Evolutionary conservation across 1,139 yeast genomes (phyloP).

Genomic region (Pichia cactophila): DNA sequence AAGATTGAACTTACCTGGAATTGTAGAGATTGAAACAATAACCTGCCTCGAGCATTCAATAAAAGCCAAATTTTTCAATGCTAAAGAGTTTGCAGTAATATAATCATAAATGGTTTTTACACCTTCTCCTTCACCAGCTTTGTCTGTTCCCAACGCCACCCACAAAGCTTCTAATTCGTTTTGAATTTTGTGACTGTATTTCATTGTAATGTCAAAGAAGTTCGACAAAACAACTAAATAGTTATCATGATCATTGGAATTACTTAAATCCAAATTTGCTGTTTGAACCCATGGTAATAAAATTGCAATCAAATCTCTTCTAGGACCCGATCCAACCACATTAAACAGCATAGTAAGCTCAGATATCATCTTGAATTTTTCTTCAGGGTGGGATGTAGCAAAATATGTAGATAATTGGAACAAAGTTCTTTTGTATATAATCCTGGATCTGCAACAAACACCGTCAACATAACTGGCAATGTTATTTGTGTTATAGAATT

Average conservation of each 20-base stretch:
- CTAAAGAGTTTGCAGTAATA: conserved; percentile 60
- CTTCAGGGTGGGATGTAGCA: conserved; percentile 51
- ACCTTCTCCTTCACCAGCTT: conserved; percentile 45
- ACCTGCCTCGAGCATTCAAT: conserved; percentile 78
- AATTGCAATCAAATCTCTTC: conserved; percentile 74
- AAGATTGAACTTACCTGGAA: conserved; percentile 48
- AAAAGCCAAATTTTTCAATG: conserved; percentile 63
- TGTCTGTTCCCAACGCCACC: conserved; percentile 80
- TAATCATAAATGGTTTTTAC: conserved; percentile 68
- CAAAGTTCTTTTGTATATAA: conserved; percentile 71
- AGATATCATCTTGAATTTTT: conserved; percentile 55
- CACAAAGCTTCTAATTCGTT: conserved; percentile 90
- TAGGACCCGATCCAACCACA: conserved; percentile 48
- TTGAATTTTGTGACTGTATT: conserved; percentile 63
- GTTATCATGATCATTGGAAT: conserved; percentile 36
- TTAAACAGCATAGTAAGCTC: conserved; percentile 67
- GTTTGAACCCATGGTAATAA: conserved; percentile 87
- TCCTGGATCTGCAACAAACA: conserved; percentile 57
- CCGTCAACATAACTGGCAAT: conserved; percentile 50
- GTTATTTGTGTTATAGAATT: conserved; percentile 40
- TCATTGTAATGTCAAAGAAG: conserved; percentile 75
- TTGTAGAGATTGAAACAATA: conserved; percentile 63
- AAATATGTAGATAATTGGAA: conserved; percentile 60
- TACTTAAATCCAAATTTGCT: conserved; percentile 51
- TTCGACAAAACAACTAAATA: conserved; percentile 77